phyloP scores from a whole-genome alignment of 1,139 yeast genomes.

The Spathaspora sp. region DNA sequence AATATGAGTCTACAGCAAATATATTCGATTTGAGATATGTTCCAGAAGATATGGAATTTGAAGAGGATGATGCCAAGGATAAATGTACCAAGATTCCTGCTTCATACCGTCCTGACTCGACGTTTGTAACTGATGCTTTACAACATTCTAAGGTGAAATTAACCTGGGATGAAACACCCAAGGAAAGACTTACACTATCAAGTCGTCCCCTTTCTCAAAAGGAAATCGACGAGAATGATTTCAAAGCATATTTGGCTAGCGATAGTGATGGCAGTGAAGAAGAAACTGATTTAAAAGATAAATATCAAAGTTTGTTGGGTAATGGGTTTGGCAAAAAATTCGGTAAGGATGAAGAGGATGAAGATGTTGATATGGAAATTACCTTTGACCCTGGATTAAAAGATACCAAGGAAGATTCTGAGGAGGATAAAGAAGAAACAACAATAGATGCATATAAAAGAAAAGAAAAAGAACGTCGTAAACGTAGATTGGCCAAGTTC shows the following conservation, averaged over 20 bases:
- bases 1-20: conserved; percentile 94
- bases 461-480: conserved; percentile 90
- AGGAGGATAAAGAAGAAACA: conserved; percentile 56
- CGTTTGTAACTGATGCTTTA: conserved; percentile 87
- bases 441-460: conserved; percentile 81
- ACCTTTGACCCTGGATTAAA: conserved; percentile 89
- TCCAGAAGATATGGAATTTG: conserved; percentile 89
- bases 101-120: conserved; percentile 73
- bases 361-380: conserved; percentile 89
- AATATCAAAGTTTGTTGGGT: conserved; percentile 65
- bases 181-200: conserved; percentile 78
- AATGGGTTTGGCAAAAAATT: conserved; percentile 34
- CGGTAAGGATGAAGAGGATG: conserved; percentile 47
- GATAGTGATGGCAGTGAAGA: conserved; percentile 64
- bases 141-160: conserved; percentile 91
- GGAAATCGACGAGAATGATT: conserved; percentile 95
- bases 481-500: conserved; percentile 71
- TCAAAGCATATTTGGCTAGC: conserved; percentile 91
- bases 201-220: conserved; percentile 82
- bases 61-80: conserved; percentile 70
- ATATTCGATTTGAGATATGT: conserved; percentile 88
- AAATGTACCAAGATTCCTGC: conserved; percentile 69
- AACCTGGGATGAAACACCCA: conserved; percentile 98
- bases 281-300: conserved; percentile 47
- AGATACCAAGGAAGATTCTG: conserved; percentile 34